Conservation (phyloP, 768 basidiomycete genomes). For the Psilocybe cubensis region DNA sequence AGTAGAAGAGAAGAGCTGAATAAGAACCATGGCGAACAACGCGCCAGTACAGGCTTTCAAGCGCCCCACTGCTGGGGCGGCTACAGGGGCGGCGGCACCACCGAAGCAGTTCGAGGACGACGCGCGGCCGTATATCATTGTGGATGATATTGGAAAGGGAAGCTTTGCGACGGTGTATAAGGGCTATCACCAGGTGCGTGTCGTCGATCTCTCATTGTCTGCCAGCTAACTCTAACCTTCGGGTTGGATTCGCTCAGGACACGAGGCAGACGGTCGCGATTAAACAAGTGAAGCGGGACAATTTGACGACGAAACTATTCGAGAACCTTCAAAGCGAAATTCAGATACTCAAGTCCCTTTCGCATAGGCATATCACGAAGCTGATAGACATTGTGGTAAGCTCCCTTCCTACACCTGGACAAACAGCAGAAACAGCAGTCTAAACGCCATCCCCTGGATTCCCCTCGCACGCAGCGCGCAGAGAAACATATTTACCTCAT, state of each 20-base stretch:
- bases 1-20: too few species aligned
- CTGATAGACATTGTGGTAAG: conserved; percentile 90
- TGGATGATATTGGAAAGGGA: conserved; percentile 81
- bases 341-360: conserved; percentile 91
- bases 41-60: conserved; percentile 26
- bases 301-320: conserved; percentile 88
- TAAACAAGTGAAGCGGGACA: conserved; percentile 90
- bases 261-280: conserved; percentile 84
- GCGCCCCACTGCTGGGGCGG: too few species aligned
- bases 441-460: background rate
- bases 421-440: too few species aligned
- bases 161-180: conserved; percentile 97
- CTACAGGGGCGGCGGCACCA: conserved; percentile 11
- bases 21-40: too few species aligned
- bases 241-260: too few species aligned
- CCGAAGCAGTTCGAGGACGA: conserved; percentile 55
- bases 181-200: conserved; percentile 83
- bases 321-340: conserved; percentile 99
- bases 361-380: conserved; percentile 91
- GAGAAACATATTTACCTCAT: conserved; percentile 89
- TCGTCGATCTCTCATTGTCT: too few species aligned
- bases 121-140: conserved; percentile 76
- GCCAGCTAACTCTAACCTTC: too few species aligned
- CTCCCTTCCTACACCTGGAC: background rate
- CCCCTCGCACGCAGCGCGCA: conserved; percentile 52